Evolutionary conservation across 441 rosid genomes (phyloP), one percentile per base, ranked within the genome.

Genomic region (Brassica hybrid): DNA sequence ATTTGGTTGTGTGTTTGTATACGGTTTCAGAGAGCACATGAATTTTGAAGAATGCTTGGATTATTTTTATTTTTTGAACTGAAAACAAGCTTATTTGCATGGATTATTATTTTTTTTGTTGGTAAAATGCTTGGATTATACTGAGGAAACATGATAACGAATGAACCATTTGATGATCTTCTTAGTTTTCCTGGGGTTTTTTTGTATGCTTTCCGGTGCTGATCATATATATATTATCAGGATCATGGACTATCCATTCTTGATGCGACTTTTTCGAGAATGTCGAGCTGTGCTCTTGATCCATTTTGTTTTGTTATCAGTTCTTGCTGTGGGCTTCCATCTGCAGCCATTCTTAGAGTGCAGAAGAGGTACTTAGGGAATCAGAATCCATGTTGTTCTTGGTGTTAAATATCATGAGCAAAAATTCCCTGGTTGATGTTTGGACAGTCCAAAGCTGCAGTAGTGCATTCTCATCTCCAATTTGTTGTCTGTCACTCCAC

Each of bases 81-180:
- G 4, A 25, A 25, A 25, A 25, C 30, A 25, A 25, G 30, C 30
- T 25, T 25, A 25, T 25, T 25, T 25, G n/a, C n/a, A n/a, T n/a
- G n/a, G n/a, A n/a, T n/a, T n/a, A n/a, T 30, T 25, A 25, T 25
- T 25, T 25, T 25, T 25, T 25, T 25, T 25, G 27, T 25, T 25
- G 27, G 27, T 25, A 25, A 25, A 25, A 25, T 25, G 27, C 27
- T 25, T 25, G 27, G 27, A 25, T 25, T 25, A 25, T 25, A 67
- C 89, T 7, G 95, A 90, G 75, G 86, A 89, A 23, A 83, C 85
- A 90, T 92, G 92, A 50, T 88, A 7, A 81, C 78, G 45, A 79
- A 82, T 60, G 92, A 95, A 10, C 94, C 97, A 50, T 90, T 89
- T 70, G 92, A 92, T 73, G 95, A 95, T 13, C 64, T 92, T 9